Evolutionary conservation across 2,329 filamentous ascomycete genomes (phyloP), one percentile per base, ranked within the genome.

Genomic region (Graphilbum ipis-grandicollis): DNA sequence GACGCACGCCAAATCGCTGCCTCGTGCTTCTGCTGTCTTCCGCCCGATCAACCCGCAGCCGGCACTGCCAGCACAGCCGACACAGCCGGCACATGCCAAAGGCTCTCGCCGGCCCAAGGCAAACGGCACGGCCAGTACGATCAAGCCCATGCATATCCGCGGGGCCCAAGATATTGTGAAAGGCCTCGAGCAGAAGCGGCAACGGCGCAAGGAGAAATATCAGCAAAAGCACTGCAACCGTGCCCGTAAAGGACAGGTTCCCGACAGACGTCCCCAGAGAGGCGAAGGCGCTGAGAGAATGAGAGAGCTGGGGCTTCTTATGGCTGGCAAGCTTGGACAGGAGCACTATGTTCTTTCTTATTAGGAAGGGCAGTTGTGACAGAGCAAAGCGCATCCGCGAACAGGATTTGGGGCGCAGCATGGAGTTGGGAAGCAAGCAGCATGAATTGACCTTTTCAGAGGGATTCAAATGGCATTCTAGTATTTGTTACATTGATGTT

Each of bases 81-180:
- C 10, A 1, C 21, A 23, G 19, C 31, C 31, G 14, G n/a, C 26
- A 5, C 36, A 33, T 15, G 25, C n/a, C 22, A 33, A 65, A 43
- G 48, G 52, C 44, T 56, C 62, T 36, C 50, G 58, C 37, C 43
- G 53, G 19, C 31, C 25, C n/a, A 40, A 37, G 26, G 18, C 25
- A 2, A 41, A 37, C 35, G 13, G 13, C 35, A 32, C 56, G 44
- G 44, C 52, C 47, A 39, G 49, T 47, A 44, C 49, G n/a, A n/a
- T n/a, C 40, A 57, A 59, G 40, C 68, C 77, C 35, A 60, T 73
- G 31, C 84, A 90, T 44, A 71, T 83, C 9, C 80, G 90, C 43
- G 84, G 85, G n/a, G 86, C 90, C 26, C 92, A 98, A 46, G 90
- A 96, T 56, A 98, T 94, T 43, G 82, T 94, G 57, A 93, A 93